Conservation (phyloP, 495 filamentous ascomycete genomes). For the Xylaria venustula region DNA sequence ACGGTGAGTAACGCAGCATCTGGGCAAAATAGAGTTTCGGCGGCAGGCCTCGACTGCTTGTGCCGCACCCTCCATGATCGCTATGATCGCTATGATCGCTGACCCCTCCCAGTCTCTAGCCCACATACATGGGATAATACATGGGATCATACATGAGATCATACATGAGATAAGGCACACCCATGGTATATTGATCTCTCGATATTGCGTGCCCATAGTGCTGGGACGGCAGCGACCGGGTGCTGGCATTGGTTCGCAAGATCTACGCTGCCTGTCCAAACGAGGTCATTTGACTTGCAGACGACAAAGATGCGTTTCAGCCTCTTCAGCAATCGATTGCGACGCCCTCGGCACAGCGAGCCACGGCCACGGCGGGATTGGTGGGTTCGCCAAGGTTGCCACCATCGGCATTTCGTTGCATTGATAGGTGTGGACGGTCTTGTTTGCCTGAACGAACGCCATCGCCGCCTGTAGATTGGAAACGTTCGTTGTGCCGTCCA, state of each 20-base stretch:
- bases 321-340: neutral
- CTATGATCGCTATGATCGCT: too few relatives aligned
- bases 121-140: too few relatives aligned
- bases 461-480: neutral
- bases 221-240: neutral
- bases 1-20: too few relatives aligned
- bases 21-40: too few relatives aligned
- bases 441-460: neutral
- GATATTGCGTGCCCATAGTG: neutral
- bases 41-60: too few relatives aligned
- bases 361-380: neutral
- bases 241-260: neutral
- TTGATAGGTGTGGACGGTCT: neutral
- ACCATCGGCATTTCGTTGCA: neutral
- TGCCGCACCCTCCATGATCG: too few relatives aligned
- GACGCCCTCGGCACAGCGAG: neutral
- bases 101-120: too few relatives aligned
- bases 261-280: slow-evolving; percentile 7
- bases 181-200: neutral
- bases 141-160: too few relatives aligned
- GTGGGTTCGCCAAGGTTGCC: neutral
- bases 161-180: neutral
- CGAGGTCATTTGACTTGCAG: slow-evolving; percentile 3
- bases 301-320: neutral
- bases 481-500: neutral